Evolutionary conservation across 345 rosid genomes (phyloP), one percentile per base, ranked within the genome.

Genomic region (Eutrema heterophyllum): DNA sequence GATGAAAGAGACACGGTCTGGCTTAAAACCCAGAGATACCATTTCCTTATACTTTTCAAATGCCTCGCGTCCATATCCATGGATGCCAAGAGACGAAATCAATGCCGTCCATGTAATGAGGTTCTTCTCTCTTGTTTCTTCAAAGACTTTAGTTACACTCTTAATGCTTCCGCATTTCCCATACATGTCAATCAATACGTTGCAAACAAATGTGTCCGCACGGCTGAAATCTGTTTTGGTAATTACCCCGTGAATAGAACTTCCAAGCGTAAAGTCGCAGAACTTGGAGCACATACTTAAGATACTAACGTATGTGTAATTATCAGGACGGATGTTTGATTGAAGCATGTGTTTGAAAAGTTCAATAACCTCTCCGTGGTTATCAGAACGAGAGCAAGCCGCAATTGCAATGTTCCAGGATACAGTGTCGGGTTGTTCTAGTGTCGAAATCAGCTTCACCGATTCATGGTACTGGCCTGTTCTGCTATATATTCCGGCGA

Each of bases 391-490:
- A 69, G 93, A 85, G 80, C 88, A 87, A 67, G 98, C 96, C 12
- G 92, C 86, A 46, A 87, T 80, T 36, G 74, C 83, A 69, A 89
- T 89, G 75, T 91, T 94, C 97, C 95, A 94, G 45, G 96, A 89
- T 72, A 87, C 86, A 56, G 54, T 62, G 53, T 91, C 96, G 2
- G 93, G 97, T 63, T 87, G 84, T 71, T 88, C 93, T 67, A 89
- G 81, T 49, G 78, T 58, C 51, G 88, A 87, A 75, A 91, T 89
- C 80, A 94, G 78, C 83, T 80, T 72, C 44, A 91, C 33, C 3
- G 93, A 79, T 65, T 85, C 83, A 41, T 57, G 75, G 84, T 86
- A 91, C 36, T 81, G 85, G 21, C 90, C 89, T 50, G 63, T 71
- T 81, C 90, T 87, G 81, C 78, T 89, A 63, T 81, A 87, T 12